Evolutionary conservation across 2,329 filamentous ascomycete genomes (phyloP), one percentile per base, ranked within the genome.

Genomic region (Tolypocladium pustulatum): DNA sequence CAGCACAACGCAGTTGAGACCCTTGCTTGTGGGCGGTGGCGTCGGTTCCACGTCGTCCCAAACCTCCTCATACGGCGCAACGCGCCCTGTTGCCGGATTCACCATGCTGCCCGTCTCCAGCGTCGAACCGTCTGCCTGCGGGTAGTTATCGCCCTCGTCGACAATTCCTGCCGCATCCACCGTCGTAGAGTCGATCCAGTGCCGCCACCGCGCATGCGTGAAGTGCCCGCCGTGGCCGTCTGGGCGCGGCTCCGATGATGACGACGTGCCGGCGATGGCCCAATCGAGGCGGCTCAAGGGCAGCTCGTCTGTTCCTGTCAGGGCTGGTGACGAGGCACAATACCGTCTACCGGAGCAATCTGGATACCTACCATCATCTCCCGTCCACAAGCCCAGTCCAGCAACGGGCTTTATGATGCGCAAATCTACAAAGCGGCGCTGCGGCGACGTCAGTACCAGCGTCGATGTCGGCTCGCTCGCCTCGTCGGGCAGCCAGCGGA

Each of bases 21-120:
- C 53, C 15, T 57, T 34, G 22, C 43, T 46, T 0, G 57, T 55
- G 1, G 62, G 56, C 0, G 62, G 56, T 0, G 68, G 64, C 1
- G 67, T 65, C 0, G 71, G 72, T 2, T 72, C 67, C 2, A 76
- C 68, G 49, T 84, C 81, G 1, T 72, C 69, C 87, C 87, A 90
- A 2, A 87, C 67, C 69, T 90, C 87, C 67, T 89, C 86, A 63
- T 91, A 90, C 1, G 72, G 71, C 12, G 77, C 78, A 43, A 77
- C 68, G 0, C 65, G 49, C 0, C 80, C 79, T 1, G 81, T 83
- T 0, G 70, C 74, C 0, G 83, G 83, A 62, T 88, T 84, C 13
- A 78, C 70, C 80, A 87, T 87, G 15, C 65, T 64, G 0, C 86
- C 86, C 51, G 72, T 79, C 67, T 89, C 86, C 6, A 86, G 69